A percentile compares a stretch with the other conserved stretches of the same genome.
Conservation (phyloP, 148 eudicot genomes). For the Cornus kousa region DNA sequence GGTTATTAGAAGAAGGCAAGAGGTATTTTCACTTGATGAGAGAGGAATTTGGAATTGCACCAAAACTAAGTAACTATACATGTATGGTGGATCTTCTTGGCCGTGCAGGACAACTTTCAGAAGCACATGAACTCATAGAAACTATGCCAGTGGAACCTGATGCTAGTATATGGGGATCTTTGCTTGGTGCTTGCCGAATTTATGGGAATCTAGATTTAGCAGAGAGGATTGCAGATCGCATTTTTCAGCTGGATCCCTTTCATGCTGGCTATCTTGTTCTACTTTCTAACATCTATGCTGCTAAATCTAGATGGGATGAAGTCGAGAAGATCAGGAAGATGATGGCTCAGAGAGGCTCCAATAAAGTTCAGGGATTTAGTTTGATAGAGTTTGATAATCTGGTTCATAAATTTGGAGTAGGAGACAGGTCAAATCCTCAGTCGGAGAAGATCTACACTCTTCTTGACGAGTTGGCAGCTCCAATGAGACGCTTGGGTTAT, state of each 20-base stretch:
- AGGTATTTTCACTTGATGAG: slow-evolving; percentile 10
- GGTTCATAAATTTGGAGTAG: slow-evolving; percentile 15
- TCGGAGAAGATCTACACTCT: slow-evolving; percentile 13
- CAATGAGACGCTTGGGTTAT: slow-evolving; percentile 14
- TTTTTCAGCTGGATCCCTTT: slow-evolving; percentile 12
- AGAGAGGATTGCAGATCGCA: slow-evolving; percentile 7
- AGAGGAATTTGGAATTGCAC: slow-evolving; percentile 9
- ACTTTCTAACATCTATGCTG: slow-evolving; percentile 22
- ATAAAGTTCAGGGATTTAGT: slow-evolving; percentile 15
- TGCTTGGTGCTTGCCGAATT: slow-evolving; percentile 15
- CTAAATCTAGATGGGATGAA: slow-evolving; percentile 13
- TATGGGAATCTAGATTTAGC: slow-evolving; percentile 14
- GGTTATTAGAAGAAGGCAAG: slow-evolving; percentile 19
- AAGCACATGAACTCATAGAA: slow-evolving; percentile 13
- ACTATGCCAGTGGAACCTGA: slow-evolving; percentile 18
- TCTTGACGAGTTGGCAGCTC: slow-evolving; percentile 6
- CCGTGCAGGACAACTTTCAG: slow-evolving; percentile 18
- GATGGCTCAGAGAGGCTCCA: slow-evolving; percentile 4
- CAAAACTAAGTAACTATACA: slow-evolving; percentile 12
- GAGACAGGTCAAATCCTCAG: slow-evolving; percentile 18
- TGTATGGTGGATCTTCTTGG: slow-evolving; percentile 23
- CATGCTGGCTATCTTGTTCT: slow-evolving; percentile 18
- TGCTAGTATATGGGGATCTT: slow-evolving; percentile 17
- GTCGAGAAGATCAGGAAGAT: slow-evolving; percentile 17
- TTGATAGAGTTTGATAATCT: slow-evolving; percentile 9